Conservation (phyloP, 257 asterid genomes). For the Solanum piurae region DNA sequence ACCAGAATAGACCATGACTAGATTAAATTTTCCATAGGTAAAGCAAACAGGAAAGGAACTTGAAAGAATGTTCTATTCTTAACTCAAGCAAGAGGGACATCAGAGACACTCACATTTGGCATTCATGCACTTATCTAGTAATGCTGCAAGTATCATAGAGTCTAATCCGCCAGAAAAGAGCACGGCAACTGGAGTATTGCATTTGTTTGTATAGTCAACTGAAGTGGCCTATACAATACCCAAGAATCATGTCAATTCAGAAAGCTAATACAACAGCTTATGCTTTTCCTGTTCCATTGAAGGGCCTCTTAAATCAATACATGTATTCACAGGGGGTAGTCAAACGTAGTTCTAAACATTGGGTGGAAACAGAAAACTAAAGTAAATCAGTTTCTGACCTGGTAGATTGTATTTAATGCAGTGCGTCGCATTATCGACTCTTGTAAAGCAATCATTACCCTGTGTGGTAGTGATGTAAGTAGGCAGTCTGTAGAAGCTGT, state of each 20-base stretch:
- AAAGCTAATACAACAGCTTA: background rate
- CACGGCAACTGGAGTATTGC: constrained; percentile 71
- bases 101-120: constrained; percentile 46
- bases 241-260: background rate
- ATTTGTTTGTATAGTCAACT: constrained; percentile 18
- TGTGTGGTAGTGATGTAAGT: constrained; percentile 27
- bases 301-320: background rate
- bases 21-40: background rate
- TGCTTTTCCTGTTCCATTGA: background rate
- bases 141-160: constrained; percentile 90
- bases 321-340: background rate
- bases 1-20: constrained; percentile 8
- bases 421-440: constrained; percentile 72
- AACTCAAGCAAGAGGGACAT: background rate
- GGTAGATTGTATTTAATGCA: constrained; percentile 34
- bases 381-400: constrained; percentile 27
- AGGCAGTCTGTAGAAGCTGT: constrained; percentile 21
- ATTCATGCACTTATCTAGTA: constrained; percentile 73
- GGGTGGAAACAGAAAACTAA: background rate
- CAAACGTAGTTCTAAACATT: background rate
- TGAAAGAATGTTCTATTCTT: background rate
- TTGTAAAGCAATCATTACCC: constrained; percentile 60
- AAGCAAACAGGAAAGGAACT: background rate
- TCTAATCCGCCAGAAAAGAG: constrained; percentile 97
- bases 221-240: constrained; percentile 23